These are phyloP conservation scores for Chaetothyriales sp. DNA, from an alignment of 2,329 filamentous ascomycete genomes.

Conservation along the genomic window DNA sequence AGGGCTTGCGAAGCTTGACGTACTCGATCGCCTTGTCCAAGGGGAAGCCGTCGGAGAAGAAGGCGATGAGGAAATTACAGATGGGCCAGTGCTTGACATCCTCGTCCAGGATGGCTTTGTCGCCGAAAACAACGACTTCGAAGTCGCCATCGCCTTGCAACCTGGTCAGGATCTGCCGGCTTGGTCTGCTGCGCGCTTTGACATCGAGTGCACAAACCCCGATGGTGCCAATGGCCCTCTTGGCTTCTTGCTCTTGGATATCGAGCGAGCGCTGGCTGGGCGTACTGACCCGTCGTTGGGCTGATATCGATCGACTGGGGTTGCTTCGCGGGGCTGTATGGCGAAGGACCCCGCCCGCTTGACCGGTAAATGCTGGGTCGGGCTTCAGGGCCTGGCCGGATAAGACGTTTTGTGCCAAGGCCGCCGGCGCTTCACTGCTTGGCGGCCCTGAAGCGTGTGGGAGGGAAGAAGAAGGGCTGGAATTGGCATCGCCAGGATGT, in stretches of 20 bases:
- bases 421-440: background rate
- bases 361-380: background rate
- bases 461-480: background rate
- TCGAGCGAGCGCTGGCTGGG: constrained; percentile 16
- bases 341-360: constrained; percentile 9
- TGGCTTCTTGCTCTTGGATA: constrained; percentile 6
- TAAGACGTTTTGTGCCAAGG: constrained; percentile 2
- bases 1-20: constrained; percentile 80
- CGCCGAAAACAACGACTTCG: constrained; percentile 92
- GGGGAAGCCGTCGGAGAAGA: constrained; percentile 95
- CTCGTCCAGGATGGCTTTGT: constrained; percentile 97
- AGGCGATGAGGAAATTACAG: constrained; percentile 92
- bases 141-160: constrained; percentile 85
- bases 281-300: constrained; percentile 16
- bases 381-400: constrained; percentile 5
- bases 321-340: constrained; percentile 10
- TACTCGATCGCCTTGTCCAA: constrained; percentile 95
- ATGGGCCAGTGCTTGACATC: constrained; percentile 92
- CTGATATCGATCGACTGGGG: constrained; percentile 14
- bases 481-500: constrained; percentile 9
- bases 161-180: constrained; percentile 86
- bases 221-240: constrained; percentile 48
- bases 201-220: constrained; percentile 91
- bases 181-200: constrained; percentile 93
- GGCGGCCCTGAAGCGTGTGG: background rate